Evolutionary conservation across 768 basidiomycete genomes (phyloP).

Genomic region (Leccinum sublutescens): DNA sequence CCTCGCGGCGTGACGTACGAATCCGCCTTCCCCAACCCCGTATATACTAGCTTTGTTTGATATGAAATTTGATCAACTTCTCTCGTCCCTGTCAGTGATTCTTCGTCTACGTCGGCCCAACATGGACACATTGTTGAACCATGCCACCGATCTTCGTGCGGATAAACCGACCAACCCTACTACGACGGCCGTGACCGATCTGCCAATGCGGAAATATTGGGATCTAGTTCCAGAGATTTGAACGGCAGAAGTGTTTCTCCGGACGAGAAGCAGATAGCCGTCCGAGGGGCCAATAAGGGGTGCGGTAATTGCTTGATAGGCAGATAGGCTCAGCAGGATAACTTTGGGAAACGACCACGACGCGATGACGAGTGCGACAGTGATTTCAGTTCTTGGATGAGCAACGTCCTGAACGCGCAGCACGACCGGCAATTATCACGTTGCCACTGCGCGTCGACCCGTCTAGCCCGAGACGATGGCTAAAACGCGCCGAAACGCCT

Average conservation of each 20-base stretch:
- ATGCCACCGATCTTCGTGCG: neutral
- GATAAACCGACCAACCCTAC: neutral
- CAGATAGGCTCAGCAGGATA: neutral
- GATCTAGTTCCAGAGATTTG: neutral
- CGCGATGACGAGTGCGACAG: neutral
- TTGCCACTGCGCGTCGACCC: neutral
- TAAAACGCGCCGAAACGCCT: neutral
- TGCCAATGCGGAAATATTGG: neutral
- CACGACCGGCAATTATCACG: neutral
- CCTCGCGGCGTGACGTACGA: neutral
- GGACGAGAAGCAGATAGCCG: neutral
- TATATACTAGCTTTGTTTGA: neutral
- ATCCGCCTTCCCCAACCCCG: neutral
- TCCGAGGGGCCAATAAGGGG: neutral
- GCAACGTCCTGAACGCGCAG: neutral
- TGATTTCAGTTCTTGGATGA: neutral
- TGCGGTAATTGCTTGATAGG: neutral
- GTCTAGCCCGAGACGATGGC: neutral
- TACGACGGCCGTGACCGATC: neutral
- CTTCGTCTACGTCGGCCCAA: neutral
- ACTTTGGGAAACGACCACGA: neutral
- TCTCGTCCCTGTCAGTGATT: neutral
- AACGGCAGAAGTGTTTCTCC: neutral
- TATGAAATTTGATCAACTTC: conserved; percentile 5
- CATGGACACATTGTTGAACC: neutral